These are phyloP conservation scores for Macrophomina tecta DNA, from an alignment of 2,329 filamentous ascomycete genomes.

Conservation along the genomic window DNA sequence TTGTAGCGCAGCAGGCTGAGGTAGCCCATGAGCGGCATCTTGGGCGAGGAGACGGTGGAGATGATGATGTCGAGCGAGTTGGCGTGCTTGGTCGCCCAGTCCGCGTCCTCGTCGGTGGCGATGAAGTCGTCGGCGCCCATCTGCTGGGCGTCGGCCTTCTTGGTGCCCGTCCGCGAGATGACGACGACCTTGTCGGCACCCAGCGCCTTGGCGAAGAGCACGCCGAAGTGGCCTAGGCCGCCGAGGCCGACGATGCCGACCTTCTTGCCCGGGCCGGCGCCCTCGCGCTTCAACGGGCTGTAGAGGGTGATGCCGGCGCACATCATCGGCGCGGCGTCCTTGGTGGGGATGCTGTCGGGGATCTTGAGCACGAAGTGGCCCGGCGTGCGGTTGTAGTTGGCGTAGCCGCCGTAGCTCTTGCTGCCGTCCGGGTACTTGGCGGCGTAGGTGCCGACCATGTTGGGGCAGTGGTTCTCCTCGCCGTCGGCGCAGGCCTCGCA, in stretches of 20 bases:
- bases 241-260: constrained; percentile 77
- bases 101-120: constrained; percentile 62
- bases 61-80: constrained; percentile 63
- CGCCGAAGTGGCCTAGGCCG: constrained; percentile 74
- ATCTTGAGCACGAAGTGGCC: constrained; percentile 66
- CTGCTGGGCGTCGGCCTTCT: constrained; percentile 65
- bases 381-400: constrained; percentile 60
- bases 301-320: constrained; percentile 80
- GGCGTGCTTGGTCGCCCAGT: constrained; percentile 63
- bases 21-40: constrained; percentile 70
- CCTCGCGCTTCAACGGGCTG: constrained; percentile 70
- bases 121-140: constrained; percentile 67
- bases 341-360: constrained; percentile 55
- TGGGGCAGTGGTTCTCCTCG: constrained; percentile 51
- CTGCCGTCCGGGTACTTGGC: constrained; percentile 63
- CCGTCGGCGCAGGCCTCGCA: constrained; percentile 61
- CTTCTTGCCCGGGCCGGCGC: constrained; percentile 71
- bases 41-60: constrained; percentile 61
- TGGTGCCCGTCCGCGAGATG: constrained; percentile 65
- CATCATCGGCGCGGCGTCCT: constrained; percentile 70
- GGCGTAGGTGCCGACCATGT: constrained; percentile 65
- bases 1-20: constrained; percentile 64
- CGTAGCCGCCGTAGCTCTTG: constrained; percentile 70
- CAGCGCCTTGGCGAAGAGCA: constrained; percentile 73
- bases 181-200: constrained; percentile 70